These are phyloP conservation scores for Rosa persica DNA, from an alignment of 306 rosid genomes.

Conservation along the genomic window DNA sequence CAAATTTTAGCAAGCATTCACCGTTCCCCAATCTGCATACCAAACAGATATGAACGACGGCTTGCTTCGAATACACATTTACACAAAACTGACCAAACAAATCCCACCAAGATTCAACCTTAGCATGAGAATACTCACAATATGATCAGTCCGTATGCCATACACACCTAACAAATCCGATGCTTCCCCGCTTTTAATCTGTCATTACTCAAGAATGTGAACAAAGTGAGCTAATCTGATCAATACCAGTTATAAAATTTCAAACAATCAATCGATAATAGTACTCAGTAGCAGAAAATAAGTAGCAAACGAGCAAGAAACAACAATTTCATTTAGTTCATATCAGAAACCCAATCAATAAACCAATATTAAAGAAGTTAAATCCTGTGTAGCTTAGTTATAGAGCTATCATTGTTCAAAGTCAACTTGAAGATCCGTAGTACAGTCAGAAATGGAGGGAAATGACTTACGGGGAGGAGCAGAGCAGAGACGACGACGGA, in stretches of 20 bases:
- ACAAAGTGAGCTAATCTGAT: slow-evolving; percentile 20
- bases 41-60: slow-evolving; percentile 24
- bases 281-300: not conserved
- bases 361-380: not conserved
- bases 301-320: not conserved
- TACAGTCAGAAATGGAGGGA: not conserved
- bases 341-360: not conserved
- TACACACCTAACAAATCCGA: slow-evolving; percentile 46
- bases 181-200: slow-evolving; percentile 51
- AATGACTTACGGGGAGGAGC: slow-evolving; percentile 62
- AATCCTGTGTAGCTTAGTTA: not conserved
- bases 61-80: not conserved
- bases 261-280: not conserved
- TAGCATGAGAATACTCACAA: slow-evolving; percentile 49
- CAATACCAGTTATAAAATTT: not conserved
- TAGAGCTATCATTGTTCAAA: not conserved
- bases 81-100: not conserved
- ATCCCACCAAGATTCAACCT: not conserved
- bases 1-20: slow-evolving; percentile 50
- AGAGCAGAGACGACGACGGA: slow-evolving; percentile 52
- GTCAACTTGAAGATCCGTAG: not conserved
- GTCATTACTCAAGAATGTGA: slow-evolving; percentile 33
- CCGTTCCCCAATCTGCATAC: slow-evolving; percentile 49
- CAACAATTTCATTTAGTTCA: not conserved
- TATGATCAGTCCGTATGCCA: slow-evolving; percentile 75